Percentiles rank a stretch among this genome's conserved stretches.
phyloP scores from a whole-genome alignment of 1,139 yeast species.

The Sugiyamaella japonica region DNA sequence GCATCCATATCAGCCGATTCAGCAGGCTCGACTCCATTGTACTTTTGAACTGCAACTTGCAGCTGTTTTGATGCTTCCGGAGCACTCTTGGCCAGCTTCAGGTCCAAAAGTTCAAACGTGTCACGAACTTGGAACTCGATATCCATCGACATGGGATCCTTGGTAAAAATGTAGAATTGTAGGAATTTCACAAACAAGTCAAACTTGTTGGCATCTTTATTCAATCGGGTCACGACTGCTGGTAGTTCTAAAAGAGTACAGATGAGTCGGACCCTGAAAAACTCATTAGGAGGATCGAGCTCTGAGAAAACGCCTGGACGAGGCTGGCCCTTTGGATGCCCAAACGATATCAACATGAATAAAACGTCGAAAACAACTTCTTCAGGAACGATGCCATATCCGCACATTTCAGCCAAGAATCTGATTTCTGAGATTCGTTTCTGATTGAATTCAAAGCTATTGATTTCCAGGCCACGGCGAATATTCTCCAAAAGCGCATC shows the following conservation, averaged over 20 bases:
- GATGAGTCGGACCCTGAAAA: conserved; percentile 66
- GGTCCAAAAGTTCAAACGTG: conserved; percentile 43
- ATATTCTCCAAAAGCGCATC: conserved; percentile 70
- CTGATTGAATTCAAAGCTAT: conserved; percentile 61
- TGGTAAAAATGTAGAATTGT: conserved; percentile 73
- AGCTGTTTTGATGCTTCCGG: conserved; percentile 35
- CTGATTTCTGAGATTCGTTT: conserved; percentile 60
- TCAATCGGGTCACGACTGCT: conserved; percentile 26
- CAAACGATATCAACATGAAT: conserved; percentile 63
- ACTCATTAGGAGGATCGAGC: conserved; percentile 64
- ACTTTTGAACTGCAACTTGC: conserved; percentile 33
- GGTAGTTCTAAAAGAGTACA: conserved; percentile 43
- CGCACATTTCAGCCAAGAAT: conserved; percentile 60
- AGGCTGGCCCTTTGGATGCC: conserved; percentile 62
- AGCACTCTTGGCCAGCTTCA: conserved; percentile 45
- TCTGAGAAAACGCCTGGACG: conserved; percentile 47
- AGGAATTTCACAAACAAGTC: conserved; percentile 58
- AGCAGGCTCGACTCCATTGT: conserved; percentile 30
- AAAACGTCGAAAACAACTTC: conserved; percentile 53
- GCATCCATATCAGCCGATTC: conserved; percentile 11
- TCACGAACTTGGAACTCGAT: conserved; percentile 53
- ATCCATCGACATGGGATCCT: conserved; percentile 67
- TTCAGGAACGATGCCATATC: conserved; percentile 50
- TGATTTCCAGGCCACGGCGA: conserved; percentile 63
- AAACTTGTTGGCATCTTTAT: conserved; percentile 38